A percentile compares a stretch with the other conserved stretches of the same genome.
These are phyloP conservation scores for Cytospora piceicola DNA, from an alignment of 2,329 filamentous ascomycete species.

Conservation along the genomic window DNA sequence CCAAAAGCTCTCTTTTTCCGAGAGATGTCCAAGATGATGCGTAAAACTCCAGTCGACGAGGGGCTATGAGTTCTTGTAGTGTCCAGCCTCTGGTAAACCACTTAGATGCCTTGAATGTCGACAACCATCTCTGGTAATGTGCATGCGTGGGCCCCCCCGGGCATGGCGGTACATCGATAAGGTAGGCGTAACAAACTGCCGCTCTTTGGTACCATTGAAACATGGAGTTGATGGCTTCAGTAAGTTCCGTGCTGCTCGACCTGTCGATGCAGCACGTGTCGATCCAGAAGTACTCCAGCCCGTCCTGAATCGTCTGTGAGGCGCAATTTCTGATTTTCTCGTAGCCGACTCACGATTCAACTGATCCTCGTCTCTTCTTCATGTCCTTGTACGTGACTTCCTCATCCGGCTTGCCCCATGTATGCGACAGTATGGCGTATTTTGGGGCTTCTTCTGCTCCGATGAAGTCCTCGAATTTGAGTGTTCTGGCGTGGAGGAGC, in stretches of 20 bases:
- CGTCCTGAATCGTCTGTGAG: constrained; percentile 1
- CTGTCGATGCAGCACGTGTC: neutral
- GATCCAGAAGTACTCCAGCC: neutral
- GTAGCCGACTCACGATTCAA: neutral
- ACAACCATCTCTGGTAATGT: too few species aligned
- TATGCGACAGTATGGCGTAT: constrained; percentile 16
- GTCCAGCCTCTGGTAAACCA: constrained; percentile 27
- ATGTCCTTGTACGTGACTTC: constrained; percentile 9
- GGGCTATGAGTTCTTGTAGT: constrained; percentile 33
- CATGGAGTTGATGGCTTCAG: neutral
- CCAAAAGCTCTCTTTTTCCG: neutral
- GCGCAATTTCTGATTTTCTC: constrained; percentile 7
- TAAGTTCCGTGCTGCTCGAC: neutral
- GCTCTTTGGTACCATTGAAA: neutral
- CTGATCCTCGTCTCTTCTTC: neutral
- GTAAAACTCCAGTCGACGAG: constrained; percentile 33
- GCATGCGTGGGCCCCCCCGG: too few species aligned
- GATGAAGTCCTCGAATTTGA: neutral
- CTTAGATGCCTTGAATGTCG: neutral
- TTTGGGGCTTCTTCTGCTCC: neutral
- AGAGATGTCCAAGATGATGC: constrained; percentile 29
- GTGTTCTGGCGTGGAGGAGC: neutral
- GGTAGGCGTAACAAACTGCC: neutral
- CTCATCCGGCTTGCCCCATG: constrained; percentile 10
- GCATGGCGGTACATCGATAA: neutral